Conservation (phyloP, 345 rosid genomes). For the Rhodamnia rubescens region DNA sequence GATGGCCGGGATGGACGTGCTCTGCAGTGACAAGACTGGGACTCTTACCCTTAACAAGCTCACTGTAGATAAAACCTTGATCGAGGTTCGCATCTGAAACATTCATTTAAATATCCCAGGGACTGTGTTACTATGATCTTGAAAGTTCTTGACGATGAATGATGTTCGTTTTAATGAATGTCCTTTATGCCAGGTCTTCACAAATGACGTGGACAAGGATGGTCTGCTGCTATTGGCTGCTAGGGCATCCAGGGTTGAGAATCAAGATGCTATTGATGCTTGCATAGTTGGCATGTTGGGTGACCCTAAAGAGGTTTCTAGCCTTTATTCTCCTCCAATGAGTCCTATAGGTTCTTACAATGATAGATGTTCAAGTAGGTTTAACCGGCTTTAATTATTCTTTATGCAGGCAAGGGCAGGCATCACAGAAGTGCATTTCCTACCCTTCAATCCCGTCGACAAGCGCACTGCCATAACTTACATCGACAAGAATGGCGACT, state of each 20-base stretch:
- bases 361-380: not conserved
- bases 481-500: constrained; percentile 48
- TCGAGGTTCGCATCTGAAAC: constrained; percentile 38
- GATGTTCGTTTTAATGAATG: not conserved
- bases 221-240: constrained; percentile 55
- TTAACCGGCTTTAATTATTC: not conserved
- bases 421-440: constrained; percentile 76
- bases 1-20: constrained; percentile 98
- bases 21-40: constrained; percentile 95
- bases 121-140: not conserved
- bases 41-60: constrained; percentile 95
- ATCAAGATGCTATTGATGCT: constrained; percentile 96
- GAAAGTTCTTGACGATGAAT: not conserved
- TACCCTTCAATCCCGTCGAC: constrained; percentile 90
- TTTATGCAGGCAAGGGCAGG: constrained; percentile 68
- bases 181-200: constrained; percentile 37
- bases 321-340: not conserved
- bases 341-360: not conserved
- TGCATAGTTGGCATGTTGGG: constrained; percentile 80
- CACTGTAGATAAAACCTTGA: constrained; percentile 67
- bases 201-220: constrained; percentile 31
- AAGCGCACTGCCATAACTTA: constrained; percentile 95
- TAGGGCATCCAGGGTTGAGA: constrained; percentile 84
- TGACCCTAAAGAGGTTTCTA: constrained; percentile 61
- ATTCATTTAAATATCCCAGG: not conserved